Evolutionary conservation across 805 yeast species (phyloP).

Genomic region (Metschnikowia aberdeeniae): DNA sequence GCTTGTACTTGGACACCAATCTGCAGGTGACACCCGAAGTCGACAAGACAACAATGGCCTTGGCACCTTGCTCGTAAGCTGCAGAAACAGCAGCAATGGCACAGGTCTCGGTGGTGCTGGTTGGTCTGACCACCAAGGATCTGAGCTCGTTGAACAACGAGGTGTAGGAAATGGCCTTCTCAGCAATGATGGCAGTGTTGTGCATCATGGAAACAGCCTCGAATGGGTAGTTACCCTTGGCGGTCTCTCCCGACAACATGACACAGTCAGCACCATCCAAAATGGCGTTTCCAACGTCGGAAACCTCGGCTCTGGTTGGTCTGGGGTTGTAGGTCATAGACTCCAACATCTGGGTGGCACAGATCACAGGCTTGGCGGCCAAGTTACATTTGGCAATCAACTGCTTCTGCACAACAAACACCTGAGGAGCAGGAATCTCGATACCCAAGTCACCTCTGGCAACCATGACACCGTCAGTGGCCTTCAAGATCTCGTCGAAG

Average conservation of each 20-base stretch:
- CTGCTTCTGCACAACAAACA: slow-evolving; percentile 97
- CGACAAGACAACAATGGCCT: slow-evolving; percentile 93
- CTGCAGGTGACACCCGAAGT: slow-evolving; percentile 95
- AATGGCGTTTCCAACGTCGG: slow-evolving; percentile 98
- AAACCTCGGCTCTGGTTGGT: slow-evolving; percentile 99
- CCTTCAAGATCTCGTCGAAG: slow-evolving; percentile 91
- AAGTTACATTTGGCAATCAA: slow-evolving; percentile 98
- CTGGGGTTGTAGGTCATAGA: slow-evolving; percentile 99
- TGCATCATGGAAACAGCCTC: slow-evolving; percentile 99
- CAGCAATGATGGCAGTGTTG: slow-evolving; percentile 94
- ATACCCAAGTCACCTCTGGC: slow-evolving; percentile 99
- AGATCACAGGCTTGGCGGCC: slow-evolving; percentile 98
- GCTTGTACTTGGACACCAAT: slow-evolving; percentile 95
- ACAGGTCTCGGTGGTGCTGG: slow-evolving; percentile 91
- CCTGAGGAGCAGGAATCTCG: slow-evolving; percentile 99
- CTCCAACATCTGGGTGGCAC: slow-evolving; percentile 99
- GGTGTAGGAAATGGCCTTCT: slow-evolving; percentile 90
- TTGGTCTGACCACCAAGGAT: slow-evolving; percentile 79
- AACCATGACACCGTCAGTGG: slow-evolving; percentile 99
- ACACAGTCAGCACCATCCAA: slow-evolving; percentile 99
- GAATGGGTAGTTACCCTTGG: slow-evolving; percentile 97
- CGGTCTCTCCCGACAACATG: slow-evolving; percentile 99
- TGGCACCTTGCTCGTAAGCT: slow-evolving; percentile 91
- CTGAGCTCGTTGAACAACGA: slow-evolving; percentile 84
- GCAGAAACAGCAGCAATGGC: slow-evolving; percentile 97